Evolutionary conservation across 2,329 filamentous ascomycete genomes (phyloP).

Genomic region (Lomentospora prolificans): DNA sequence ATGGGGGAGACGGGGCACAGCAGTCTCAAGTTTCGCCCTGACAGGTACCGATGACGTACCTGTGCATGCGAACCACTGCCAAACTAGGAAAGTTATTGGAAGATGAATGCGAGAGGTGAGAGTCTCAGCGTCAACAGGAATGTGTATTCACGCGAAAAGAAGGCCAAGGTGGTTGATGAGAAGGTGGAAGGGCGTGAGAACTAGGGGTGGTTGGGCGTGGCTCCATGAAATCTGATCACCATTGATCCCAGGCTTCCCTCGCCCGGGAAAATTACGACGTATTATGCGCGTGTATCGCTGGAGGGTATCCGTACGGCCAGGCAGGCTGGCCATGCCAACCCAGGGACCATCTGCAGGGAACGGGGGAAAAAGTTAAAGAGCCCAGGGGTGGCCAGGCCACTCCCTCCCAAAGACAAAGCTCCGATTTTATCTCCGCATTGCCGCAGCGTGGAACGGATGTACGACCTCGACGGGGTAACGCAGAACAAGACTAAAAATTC

Average conservation of each 20-base stretch:
- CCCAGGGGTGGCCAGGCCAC: not conserved
- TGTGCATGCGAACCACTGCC: constrained; percentile 8
- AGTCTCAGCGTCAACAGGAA: too few species aligned
- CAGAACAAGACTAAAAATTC: not conserved
- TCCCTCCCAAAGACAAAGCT: not conserved
- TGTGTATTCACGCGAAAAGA: not conserved
- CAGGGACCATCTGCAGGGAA: not conserved
- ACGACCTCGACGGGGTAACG: not conserved
- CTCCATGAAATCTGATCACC: not conserved
- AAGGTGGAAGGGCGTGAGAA: not conserved
- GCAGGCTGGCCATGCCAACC: not conserved
- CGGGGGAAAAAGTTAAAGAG: too few species aligned
- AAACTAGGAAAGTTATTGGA: constrained; percentile 4
- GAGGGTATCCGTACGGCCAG: not conserved
- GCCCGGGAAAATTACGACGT: not conserved
- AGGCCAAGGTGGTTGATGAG: not conserved
- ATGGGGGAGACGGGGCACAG: not conserved
- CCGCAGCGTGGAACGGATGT: not conserved
- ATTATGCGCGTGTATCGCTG: too few species aligned
- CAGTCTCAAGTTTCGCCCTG: not conserved
- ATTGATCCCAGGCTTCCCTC: not conserved
- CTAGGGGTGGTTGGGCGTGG: not conserved
- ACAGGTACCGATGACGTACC: constrained; percentile 4
- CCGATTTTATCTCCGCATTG: constrained; percentile 3
- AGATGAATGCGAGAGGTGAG: not conserved